Percentiles rank a stretch among this genome's conserved stretches.
Evolutionary conservation across 345 rosid species (phyloP).

Genomic region (Eucalyptus grandis): DNA sequence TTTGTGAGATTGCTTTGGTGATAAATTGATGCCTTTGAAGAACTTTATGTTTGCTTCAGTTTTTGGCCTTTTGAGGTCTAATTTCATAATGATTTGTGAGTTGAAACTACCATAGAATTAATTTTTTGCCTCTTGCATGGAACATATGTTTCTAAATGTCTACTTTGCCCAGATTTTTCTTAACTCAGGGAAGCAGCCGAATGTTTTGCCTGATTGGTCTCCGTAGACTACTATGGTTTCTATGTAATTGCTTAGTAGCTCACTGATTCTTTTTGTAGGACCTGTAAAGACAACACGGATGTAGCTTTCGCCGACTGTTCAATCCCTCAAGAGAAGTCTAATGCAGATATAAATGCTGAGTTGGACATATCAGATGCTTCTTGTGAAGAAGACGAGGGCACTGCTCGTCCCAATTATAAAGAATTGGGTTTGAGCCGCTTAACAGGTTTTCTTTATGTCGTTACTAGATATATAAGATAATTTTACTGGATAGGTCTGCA

Average conservation of each 20-base stretch:
- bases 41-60: background rate
- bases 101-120: background rate
- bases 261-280: constrained; percentile 27
- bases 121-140: background rate
- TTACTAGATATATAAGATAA: background rate
- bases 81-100: background rate
- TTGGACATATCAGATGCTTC: constrained; percentile 72
- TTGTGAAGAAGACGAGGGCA: constrained; percentile 66
- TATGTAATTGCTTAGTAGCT: background rate
- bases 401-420: constrained; percentile 28
- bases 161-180: background rate
- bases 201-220: background rate
- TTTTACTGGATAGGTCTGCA: background rate
- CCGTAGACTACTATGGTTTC: background rate
- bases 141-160: background rate
- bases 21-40: background rate
- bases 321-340: constrained; percentile 81
- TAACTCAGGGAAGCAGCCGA: background rate
- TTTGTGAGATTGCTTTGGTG: background rate
- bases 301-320: constrained; percentile 69
- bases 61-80: background rate
- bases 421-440: constrained; percentile 28
- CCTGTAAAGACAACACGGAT: constrained; percentile 71
- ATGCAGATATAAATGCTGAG: constrained; percentile 86
- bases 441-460: constrained; percentile 27